Evolutionary conservation across 2,329 filamentous ascomycete genomes (phyloP).

Genomic region (Ceratocystis huliohia): DNA sequence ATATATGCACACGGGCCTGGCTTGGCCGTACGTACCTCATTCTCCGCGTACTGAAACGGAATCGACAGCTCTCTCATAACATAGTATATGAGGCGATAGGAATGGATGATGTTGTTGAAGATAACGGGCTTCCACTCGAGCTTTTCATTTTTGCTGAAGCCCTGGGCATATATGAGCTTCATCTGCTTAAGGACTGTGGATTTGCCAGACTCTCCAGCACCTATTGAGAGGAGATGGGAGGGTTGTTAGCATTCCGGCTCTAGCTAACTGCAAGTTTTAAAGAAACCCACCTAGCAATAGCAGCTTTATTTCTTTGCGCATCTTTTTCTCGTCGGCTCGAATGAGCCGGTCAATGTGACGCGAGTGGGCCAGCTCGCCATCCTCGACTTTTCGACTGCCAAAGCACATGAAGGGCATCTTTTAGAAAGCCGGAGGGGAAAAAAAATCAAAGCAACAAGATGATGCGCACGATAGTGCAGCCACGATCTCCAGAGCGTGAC

Average conservation of each 20-base stretch:
- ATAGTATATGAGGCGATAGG: conserved; percentile 78
- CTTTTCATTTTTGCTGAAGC: conserved; percentile 79
- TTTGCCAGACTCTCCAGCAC: conserved; percentile 81
- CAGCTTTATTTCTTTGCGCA: conserved; percentile 84
- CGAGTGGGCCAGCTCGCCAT: conserved; percentile 42
- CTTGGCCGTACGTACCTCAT: conserved; percentile 45
- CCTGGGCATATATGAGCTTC: conserved; percentile 91
- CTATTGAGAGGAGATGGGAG: conserved; percentile 35
- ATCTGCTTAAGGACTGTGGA: conserved; percentile 98
- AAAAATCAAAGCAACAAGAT: background rate
- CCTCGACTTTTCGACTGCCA: conserved; percentile 41
- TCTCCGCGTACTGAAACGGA: conserved; percentile 63
- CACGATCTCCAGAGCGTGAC: background rate
- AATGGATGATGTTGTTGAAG: conserved; percentile 87
- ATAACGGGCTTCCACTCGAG: conserved; percentile 91
- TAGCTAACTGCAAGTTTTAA: conserved; percentile 24
- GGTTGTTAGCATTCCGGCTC: conserved; percentile 19
- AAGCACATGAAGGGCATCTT: conserved; percentile 45
- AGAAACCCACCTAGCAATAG: conserved; percentile 61
- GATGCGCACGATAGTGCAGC: background rate
- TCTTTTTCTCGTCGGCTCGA: conserved; percentile 73
- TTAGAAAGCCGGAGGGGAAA: background rate
- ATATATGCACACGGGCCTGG: background rate
- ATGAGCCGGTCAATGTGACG: conserved; percentile 77
- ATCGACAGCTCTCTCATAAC: conserved; percentile 81